Evolutionary conservation across 2,329 filamentous ascomycete species (phyloP), one percentile per base, ranked within the genome.

Genomic region (Rachicladosporium sp.): DNA sequence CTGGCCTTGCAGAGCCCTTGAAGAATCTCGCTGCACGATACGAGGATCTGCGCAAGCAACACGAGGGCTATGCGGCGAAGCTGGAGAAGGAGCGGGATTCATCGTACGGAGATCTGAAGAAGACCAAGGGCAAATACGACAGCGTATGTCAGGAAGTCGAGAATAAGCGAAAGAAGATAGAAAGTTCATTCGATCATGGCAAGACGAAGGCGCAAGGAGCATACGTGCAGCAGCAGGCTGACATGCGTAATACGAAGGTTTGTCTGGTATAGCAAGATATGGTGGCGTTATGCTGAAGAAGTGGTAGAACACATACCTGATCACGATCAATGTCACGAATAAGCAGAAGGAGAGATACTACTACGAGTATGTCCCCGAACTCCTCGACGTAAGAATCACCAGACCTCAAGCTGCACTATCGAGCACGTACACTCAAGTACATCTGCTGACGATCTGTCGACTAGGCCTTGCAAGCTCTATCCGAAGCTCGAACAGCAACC

Each of bases 261-360:
- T 31, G 38, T 37, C 27, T 38, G 23, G 15, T 19, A 19, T 19
- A n/a, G 7, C 4, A 3, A 15, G 11, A 42, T 13, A 39, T 15
- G 56, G 21, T 12, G 33, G 30, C 37, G 15, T 23, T 9, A 4
- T 2, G 29, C 27, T 43, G 15, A 43, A 23, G 55, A 33, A 19
- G 15, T 4, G 11, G 10, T 49, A 76, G 70, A 98, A 98, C 60
- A 87, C 83, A n/a, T 98, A 98, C 57, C 68, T 98, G 45, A 94
- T 98, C 54, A 75, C 78, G 45, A 94, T 98, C 66, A 93, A 93
- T 57, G 85, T 96, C 43, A 93, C 88, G 29, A 98, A 98, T 64
- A 93, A 91, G 66, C 80, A 94, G 56, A 98, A 96, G 67, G 87
- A 95, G 58, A 85, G 81, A 57, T 96, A 96, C 67, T 98, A 94